These are phyloP conservation scores for Solanum raphanifolium DNA, from an alignment of 257 asterid genomes.

Conservation along the genomic window DNA sequence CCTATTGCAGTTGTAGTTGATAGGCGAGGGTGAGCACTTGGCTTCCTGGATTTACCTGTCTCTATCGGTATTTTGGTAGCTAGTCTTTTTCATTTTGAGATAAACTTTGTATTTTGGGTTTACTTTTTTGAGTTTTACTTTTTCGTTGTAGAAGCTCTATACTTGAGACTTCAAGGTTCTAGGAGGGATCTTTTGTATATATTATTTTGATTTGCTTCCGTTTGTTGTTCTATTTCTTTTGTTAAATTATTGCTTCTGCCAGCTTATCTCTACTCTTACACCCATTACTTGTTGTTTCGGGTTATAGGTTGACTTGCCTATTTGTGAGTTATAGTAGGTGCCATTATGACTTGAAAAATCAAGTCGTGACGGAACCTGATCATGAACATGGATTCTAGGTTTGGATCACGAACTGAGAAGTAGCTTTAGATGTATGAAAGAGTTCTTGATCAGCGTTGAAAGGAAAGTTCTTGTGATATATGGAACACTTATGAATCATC, in stretches of 20 bases:
- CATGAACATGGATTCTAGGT: not conserved
- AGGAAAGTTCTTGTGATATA: not conserved
- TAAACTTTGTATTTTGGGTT: not conserved
- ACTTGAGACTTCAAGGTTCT: not conserved
- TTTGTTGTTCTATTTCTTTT: not conserved
- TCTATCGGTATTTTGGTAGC: not conserved
- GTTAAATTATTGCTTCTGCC: not conserved
- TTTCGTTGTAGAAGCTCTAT: not conserved
- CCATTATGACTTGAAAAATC: not conserved
- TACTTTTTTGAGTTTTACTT: not conserved
- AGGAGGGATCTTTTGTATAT: not conserved
- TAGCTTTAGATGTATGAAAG: not conserved
- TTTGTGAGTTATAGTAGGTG: not conserved
- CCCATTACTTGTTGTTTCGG: not conserved
- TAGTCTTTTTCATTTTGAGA: not conserved
- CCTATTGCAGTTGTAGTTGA: not conserved
- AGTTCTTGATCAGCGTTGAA: not conserved
- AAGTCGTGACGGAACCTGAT: not conserved
- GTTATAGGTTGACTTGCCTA: not conserved
- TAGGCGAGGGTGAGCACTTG: not conserved
- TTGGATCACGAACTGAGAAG: not conserved
- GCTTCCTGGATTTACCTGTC: not conserved
- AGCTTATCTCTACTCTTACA: not conserved
- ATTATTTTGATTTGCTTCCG: not conserved
- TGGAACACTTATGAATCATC: not conserved